phyloP scores from a whole-genome alignment of 2,329 filamentous ascomycete species.

The Colletotrichum tabaci region DNA sequence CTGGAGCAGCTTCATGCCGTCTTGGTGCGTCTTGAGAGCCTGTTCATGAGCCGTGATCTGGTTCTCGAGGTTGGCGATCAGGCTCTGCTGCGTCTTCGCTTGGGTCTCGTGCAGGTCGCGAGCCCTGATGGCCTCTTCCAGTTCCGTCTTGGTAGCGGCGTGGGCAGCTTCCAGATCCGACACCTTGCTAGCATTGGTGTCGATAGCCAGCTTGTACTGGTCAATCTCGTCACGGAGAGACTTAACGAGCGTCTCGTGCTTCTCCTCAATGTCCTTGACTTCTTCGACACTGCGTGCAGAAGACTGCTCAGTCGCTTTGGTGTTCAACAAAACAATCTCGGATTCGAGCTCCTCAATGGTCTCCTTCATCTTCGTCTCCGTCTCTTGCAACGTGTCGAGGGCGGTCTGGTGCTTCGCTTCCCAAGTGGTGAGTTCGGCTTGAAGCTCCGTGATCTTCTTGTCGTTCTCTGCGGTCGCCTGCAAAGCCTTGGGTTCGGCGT shows the following conservation, averaged over 20 bases:
- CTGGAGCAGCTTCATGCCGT: constrained; percentile 65
- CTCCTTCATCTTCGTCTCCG: constrained; percentile 79
- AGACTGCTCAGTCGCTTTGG: constrained; percentile 62
- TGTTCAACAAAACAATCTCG: constrained; percentile 68
- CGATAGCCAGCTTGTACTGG: constrained; percentile 83
- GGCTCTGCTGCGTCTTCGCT: constrained; percentile 60
- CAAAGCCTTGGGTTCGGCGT: constrained; percentile 49
- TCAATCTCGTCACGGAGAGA: constrained; percentile 82
- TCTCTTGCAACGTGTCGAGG: constrained; percentile 78
- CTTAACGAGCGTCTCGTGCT: constrained; percentile 73
- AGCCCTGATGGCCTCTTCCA: constrained; percentile 76
- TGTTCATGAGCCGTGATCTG: constrained; percentile 74
- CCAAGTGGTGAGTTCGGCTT: constrained; percentile 81
- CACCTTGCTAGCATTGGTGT: constrained; percentile 77
- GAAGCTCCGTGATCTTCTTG: constrained; percentile 74
- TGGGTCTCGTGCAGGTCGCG: constrained; percentile 68
- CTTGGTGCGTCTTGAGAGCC: constrained; percentile 68
- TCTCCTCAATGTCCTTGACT: constrained; percentile 63
- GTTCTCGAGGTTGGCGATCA: constrained; percentile 68
- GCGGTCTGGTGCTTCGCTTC: constrained; percentile 81
- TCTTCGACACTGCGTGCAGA: constrained; percentile 58
- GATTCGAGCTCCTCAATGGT: constrained; percentile 82
- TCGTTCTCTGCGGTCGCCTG: constrained; percentile 61
- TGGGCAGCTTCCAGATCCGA: constrained; percentile 82
- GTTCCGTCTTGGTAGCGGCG: constrained; percentile 73